Conservation (phyloP, 1,284 basidiomycete genomes). For the Microbotryum intermedium region DNA sequence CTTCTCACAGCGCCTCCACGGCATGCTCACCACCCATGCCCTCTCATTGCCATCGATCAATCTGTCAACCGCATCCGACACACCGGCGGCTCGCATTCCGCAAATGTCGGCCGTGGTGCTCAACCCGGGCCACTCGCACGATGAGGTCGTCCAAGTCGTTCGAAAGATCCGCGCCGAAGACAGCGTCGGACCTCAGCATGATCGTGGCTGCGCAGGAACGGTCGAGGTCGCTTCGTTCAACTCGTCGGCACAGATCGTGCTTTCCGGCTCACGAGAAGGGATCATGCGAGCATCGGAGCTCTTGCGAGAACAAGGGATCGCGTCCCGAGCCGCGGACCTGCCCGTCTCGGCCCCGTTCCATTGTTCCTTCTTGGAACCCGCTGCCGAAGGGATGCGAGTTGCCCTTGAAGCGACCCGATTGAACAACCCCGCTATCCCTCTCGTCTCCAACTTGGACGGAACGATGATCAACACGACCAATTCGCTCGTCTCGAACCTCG, state of each 20-base stretch:
- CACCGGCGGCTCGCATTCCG: conserved; percentile 20
- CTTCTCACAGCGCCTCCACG: conserved; percentile 29
- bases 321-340: conserved; percentile 35
- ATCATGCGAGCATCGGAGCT: conserved; percentile 33
- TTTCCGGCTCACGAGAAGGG: conserved; percentile 34
- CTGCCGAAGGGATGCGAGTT: conserved; percentile 32
- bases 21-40: conserved; percentile 32
- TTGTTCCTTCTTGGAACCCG: conserved; percentile 36
- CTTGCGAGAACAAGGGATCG: conserved; percentile 31
- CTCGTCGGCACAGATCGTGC: conserved; percentile 34
- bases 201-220: conserved; percentile 7
- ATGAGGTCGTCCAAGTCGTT: conserved; percentile 32
- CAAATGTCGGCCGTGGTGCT: conserved; percentile 37
- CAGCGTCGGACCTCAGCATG: not conserved
- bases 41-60: conserved; percentile 28
- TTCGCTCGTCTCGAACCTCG: conserved; percentile 29
- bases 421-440: conserved; percentile 25
- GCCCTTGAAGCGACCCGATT: conserved; percentile 28
- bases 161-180: conserved; percentile 17
- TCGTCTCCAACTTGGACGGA: conserved; percentile 33
- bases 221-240: conserved; percentile 37
- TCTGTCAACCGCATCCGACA: conserved; percentile 22
- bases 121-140: conserved; percentile 29
- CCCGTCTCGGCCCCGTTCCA: conserved; percentile 37
- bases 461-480: conserved; percentile 27